phyloP scores from a whole-genome alignment of 305 asterid species.

The Fraxinus velutina region DNA sequence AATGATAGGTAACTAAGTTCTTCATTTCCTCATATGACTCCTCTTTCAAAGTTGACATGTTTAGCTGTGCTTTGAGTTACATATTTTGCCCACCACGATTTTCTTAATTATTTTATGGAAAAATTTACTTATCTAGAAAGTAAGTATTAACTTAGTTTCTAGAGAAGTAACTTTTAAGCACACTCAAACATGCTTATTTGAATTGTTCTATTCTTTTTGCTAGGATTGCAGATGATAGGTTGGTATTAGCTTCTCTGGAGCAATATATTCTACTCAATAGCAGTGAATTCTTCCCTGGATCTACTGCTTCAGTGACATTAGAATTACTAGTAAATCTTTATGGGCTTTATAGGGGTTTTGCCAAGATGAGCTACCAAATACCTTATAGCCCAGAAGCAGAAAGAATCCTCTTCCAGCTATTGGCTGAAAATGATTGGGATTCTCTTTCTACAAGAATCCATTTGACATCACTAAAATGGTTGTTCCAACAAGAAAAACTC shows the following conservation, averaged over 20 bases:
- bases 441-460: slow-evolving; percentile 65
- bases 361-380: slow-evolving; percentile 74
- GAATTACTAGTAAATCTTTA: slow-evolving; percentile 60
- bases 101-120: background rate
- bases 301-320: slow-evolving; percentile 43
- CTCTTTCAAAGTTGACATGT: slow-evolving; percentile 12
- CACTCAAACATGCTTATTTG: background rate
- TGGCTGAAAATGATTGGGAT: slow-evolving; percentile 71
- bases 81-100: background rate
- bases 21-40: slow-evolving; percentile 11
- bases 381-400: slow-evolving; percentile 92
- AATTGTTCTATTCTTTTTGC: slow-evolving; percentile 6
- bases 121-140: background rate
- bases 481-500: slow-evolving; percentile 89
- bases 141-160: background rate
- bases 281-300: slow-evolving; percentile 36
- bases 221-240: slow-evolving; percentile 82
- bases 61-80: background rate
- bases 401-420: slow-evolving; percentile 56
- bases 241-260: slow-evolving; percentile 85
- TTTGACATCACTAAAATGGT: slow-evolving; percentile 68
- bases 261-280: slow-evolving; percentile 80
- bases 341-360: slow-evolving; percentile 71
- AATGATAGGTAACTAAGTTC: slow-evolving; percentile 62
- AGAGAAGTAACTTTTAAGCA: background rate